Percentiles rank a stretch among this genome's conserved stretches.
These are phyloP conservation scores for Aspergillus pseudoviridinutans DNA, from an alignment of 2,329 filamentous ascomycete species.

Conservation along the genomic window DNA sequence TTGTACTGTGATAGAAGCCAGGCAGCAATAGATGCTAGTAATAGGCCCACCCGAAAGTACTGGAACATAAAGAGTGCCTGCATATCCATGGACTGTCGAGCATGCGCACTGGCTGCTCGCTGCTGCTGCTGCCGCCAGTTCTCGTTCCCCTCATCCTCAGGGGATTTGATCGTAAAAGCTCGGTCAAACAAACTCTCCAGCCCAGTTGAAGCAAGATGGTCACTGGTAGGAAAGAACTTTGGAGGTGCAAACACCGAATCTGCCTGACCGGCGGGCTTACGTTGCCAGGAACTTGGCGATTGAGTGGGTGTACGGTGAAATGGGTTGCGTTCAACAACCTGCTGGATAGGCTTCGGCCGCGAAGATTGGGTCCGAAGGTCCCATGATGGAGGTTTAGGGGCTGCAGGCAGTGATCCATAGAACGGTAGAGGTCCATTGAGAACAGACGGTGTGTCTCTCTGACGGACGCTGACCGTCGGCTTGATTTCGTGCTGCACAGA, in stretches of 20 bases:
- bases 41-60: slow-evolving; percentile 27
- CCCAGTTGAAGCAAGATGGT: slow-evolving; percentile 42
- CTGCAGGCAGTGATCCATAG: slow-evolving; percentile 39
- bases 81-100: slow-evolving; percentile 7
- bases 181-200: slow-evolving; percentile 45
- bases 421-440: slow-evolving; percentile 40
- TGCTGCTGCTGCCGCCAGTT: slow-evolving; percentile 18
- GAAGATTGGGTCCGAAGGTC: slow-evolving; percentile 31
- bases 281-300: slow-evolving; percentile 18
- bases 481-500: slow-evolving; percentile 35
- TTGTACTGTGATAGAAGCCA: slow-evolving; percentile 33
- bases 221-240: slow-evolving; percentile 43
- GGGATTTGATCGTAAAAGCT: slow-evolving; percentile 38
- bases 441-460: slow-evolving; percentile 26
- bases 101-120: slow-evolving; percentile 2
- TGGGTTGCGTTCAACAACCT: slow-evolving; percentile 33
- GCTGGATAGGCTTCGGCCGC: slow-evolving; percentile 29
- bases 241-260: slow-evolving; percentile 41
- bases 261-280: slow-evolving; percentile 8
- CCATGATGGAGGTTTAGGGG: slow-evolving; percentile 39
- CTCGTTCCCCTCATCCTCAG: slow-evolving; percentile 23
- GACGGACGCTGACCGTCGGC: slow-evolving; percentile 27
- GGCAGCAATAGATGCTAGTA: slow-evolving; percentile 26
- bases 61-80: slow-evolving; percentile 21
- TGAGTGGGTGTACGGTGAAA: slow-evolving; percentile 32